Conservation (phyloP, 1,284 basidiomycete genomes). For the Ganoderma lucidum region DNA sequence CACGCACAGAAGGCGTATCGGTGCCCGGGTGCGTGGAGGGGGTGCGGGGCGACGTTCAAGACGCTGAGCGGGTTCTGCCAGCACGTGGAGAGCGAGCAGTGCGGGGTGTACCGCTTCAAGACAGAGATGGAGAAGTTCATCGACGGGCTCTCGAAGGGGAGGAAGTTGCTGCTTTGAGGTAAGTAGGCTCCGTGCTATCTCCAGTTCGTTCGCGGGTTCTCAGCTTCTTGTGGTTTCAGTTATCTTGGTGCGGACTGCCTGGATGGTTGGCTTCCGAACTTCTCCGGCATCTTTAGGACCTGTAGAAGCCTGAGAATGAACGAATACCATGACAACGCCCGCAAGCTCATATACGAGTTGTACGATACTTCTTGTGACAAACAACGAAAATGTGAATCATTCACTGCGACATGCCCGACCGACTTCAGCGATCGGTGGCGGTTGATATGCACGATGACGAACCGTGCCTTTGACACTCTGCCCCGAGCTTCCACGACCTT, state of each 20-base stretch:
- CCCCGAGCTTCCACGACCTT: too few species aligned
- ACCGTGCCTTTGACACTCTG: too few species aligned
- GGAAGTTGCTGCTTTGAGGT: neutral
- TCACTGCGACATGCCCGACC: too few species aligned
- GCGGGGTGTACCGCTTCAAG: conserved; percentile 39
- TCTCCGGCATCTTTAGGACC: neutral
- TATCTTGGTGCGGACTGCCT: neutral
- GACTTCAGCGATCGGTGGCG: too few species aligned
- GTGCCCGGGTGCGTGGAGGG: conserved; percentile 31
- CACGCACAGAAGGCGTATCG: conserved; percentile 36
- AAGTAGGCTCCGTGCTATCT: neutral
- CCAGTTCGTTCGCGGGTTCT: neutral
- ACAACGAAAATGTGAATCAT: too few species aligned
- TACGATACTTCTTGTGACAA: too few species aligned
- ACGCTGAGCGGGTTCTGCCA: conserved; percentile 42
- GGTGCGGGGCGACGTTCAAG: conserved; percentile 38
- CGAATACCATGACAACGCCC: neutral
- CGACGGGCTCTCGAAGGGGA: conserved; percentile 19
- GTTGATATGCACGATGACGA: too few species aligned
- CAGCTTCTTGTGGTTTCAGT: neutral
- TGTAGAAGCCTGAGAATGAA: neutral
- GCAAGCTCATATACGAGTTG: too few species aligned
- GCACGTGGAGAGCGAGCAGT: conserved; percentile 44
- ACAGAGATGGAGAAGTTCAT: conserved; percentile 33
- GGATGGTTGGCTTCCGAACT: too few species aligned